Base-by-base conservation (phyloP, 1,284 basidiomycete genomes). In the Tausonia pullulans region DNA sequence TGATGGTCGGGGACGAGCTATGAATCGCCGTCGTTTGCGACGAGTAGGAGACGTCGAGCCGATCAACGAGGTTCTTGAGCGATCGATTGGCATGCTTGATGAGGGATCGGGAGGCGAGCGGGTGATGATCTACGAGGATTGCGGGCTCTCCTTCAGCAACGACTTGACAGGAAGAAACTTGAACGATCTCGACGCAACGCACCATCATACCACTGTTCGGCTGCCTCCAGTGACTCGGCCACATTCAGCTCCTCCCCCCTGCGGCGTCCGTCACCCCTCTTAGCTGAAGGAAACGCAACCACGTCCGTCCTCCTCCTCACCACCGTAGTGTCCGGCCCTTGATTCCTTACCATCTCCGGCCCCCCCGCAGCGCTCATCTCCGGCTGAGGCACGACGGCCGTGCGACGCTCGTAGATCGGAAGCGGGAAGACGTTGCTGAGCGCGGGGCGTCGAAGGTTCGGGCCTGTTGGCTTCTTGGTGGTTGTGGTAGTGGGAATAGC, bases 371-470 rank as follows among this genome's bases (percentile, higher is more conserved):
- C 43, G 7, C 44, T 40, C 61, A 62, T 62, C 61, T 62, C 61
- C 6, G 61, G 55, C 27, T 44, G 13, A 3, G 45, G 9, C 1
- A 49, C 61, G 3, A 48, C 41, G 7, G n/a, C 46, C 61, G 57
- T 57, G n/a, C 43, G 57, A 16, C 14, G 5, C n/a, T 10, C n/a
- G 8, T n/a, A 46, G 5, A 58, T 9, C 14, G 57, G 57, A 4
- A 44, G 45, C 9, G 57, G 61, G 48, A 62, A 62, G n/a, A 62
- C 8, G 61, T 62, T 62, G 27, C 54, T 55, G 16, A 62, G 55
- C n/a, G 61, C n/a, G 43, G 54, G 40, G 54, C 40, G 14, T 46
- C 41, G 56, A 58, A 43, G 27, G 46, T 4, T 50, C 41, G 39
- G 44, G 44, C 44, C 44, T 6, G n/a, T 45, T 4, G 56, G 56